Percentiles rank a stretch among this genome's conserved stretches.
These are phyloP conservation scores for Macrolepiota dolichaula DNA, from an alignment of 768 basidiomycete species.

Conservation along the genomic window DNA sequence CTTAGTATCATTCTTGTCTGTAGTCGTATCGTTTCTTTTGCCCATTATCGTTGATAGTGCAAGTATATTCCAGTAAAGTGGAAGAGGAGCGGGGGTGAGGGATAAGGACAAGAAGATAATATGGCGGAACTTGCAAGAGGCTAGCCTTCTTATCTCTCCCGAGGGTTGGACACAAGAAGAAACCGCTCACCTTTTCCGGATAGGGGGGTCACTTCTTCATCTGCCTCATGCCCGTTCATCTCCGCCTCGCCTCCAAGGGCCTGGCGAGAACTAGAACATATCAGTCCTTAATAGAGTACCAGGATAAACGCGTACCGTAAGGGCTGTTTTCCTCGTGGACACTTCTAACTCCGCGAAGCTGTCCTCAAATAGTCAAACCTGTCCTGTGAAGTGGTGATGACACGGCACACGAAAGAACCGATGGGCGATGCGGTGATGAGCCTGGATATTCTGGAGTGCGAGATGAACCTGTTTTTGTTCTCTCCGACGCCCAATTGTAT, in stretches of 20 bases:
- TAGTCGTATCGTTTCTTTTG: not conserved
- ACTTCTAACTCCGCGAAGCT: not conserved
- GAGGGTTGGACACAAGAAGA: not conserved
- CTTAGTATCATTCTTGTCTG: not conserved
- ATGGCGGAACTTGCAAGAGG: not conserved
- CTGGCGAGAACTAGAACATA: not conserved
- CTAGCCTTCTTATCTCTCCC: not conserved
- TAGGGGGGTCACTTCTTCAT: not conserved
- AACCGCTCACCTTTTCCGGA: not conserved
- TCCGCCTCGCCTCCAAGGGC: not conserved
- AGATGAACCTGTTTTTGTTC: too few species aligned
- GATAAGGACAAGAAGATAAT: not conserved
- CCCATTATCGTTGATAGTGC: not conserved
- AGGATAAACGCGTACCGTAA: not conserved
- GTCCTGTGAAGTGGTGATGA: not conserved
- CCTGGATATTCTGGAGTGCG: too few species aligned
- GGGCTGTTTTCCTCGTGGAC: not conserved
- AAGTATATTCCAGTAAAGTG: not conserved
- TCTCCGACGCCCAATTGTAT: too few species aligned
- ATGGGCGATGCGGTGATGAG: not conserved
- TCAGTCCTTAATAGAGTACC: not conserved
- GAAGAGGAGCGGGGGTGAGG: not conserved
- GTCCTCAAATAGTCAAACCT: not conserved
- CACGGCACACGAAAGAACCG: too few species aligned
- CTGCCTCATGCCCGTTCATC: not conserved